Conservation (phyloP, 1,284 basidiomycete genomes). For the Ceratobasidium sp. region DNA sequence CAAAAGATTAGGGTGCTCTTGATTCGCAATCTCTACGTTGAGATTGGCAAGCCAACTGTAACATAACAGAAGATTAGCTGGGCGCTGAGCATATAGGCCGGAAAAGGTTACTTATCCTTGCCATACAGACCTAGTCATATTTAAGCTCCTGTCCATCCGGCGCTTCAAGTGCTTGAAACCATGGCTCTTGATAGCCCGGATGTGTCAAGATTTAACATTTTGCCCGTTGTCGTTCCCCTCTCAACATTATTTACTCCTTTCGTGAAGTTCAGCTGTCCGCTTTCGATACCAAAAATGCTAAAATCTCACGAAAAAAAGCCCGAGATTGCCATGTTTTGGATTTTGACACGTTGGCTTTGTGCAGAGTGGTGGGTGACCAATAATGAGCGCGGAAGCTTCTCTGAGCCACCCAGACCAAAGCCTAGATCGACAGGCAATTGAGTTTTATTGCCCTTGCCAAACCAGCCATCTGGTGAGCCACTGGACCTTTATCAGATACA, state of each 20-base stretch:
- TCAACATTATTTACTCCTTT: too few species aligned
- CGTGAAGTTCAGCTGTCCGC: too few species aligned
- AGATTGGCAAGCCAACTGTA: slow-evolving; percentile 17
- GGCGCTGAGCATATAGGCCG: neutral
- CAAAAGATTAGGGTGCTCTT: slow-evolving; percentile 26
- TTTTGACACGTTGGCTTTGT: too few species aligned
- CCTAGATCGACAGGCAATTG: slow-evolving; percentile 55
- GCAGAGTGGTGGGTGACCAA: slow-evolving; percentile 51
- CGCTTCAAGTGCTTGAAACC: slow-evolving; percentile 53
- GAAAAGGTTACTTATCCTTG: slow-evolving; percentile 7
- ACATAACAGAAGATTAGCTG: neutral
- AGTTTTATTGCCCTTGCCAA: slow-evolving; percentile 34
- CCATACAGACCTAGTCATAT: slow-evolving; percentile 55
- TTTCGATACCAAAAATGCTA: too few species aligned
- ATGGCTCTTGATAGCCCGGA: too few species aligned
- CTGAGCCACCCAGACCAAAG: slow-evolving; percentile 54
- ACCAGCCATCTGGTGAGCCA: slow-evolving; percentile 29
- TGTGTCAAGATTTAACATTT: too few species aligned
- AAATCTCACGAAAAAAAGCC: too few species aligned
- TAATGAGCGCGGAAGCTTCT: slow-evolving; percentile 55
- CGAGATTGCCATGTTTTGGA: too few species aligned
- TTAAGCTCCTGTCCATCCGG: slow-evolving; percentile 53
- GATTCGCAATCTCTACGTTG: slow-evolving; percentile 21
- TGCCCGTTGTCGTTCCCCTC: too few species aligned
- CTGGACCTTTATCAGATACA: slow-evolving; percentile 25